Evolutionary conservation across 2,329 filamentous ascomycete species (phyloP), one percentile per base, ranked within the genome.

Genomic region (Orbilia brochopaga): DNA sequence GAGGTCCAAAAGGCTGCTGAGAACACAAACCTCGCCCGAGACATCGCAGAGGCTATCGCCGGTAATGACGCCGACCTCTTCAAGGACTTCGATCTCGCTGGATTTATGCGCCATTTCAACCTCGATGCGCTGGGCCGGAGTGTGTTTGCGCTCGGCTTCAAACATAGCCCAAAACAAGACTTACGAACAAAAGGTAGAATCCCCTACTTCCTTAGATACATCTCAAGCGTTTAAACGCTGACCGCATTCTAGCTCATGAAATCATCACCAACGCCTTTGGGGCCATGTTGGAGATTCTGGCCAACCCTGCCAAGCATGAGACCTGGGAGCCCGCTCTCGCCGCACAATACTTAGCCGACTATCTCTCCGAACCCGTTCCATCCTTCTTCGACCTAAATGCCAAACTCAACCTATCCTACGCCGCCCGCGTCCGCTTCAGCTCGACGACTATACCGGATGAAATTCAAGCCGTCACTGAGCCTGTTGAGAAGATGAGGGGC

Each of bases 91-190:
- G 93, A 99, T 78, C 85, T 99, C n/a, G 90, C 90, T 1, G 90
- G 90, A 1, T 97, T 99, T 79, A 88, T 97, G 84, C 90, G 96
- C 74, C 92, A 97, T 79, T 99, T 99, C 83, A 92, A 92, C 79
- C 84, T 97, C 60, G 92, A 97, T 81, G 87, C 91, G 8, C 80
- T 97, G 52, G 87, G 92, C 77, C 96, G 96, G 83, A 90, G 91
- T 44, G 86, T 95, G 73, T 84, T 99, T 74, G 91, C 91, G 55
- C 83, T 97, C 65, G 91, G 93, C 2, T 96, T 96, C 80, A 95
- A 93, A 80, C 85, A 88, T 73, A 88, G 88, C n/a, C 86, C 86
- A 44, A 91, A 90, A 76, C 81, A 87, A 66, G 92, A 97, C 79
- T 81, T 99, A 59, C 90, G 91, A 78, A 89, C 88, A 3, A 97